A percentile compares a stretch with the other conserved stretches of the same genome.
Evolutionary conservation across 768 basidiomycete genomes (phyloP).

Genomic region (Xerocomellus dryophilus): DNA sequence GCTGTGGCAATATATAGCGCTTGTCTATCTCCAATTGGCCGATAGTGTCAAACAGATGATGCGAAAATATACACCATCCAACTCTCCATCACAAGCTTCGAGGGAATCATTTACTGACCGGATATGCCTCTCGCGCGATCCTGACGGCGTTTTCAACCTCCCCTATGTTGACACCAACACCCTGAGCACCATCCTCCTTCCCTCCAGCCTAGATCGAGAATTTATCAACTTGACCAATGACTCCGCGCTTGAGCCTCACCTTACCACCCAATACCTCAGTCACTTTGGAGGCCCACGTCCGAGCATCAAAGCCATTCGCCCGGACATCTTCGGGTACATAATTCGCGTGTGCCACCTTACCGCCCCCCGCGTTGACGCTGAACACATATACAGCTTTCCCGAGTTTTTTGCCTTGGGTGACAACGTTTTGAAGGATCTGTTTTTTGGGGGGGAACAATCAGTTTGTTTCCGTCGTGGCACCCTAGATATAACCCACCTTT

Average conservation of each 20-base stretch:
- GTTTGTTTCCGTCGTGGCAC: background rate
- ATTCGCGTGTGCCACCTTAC: constrained; percentile 87
- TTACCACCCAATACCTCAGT: constrained; percentile 85
- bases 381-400: constrained; percentile 87
- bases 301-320: constrained; percentile 71
- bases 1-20: background rate
- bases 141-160: constrained; percentile 66
- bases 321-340: constrained; percentile 64
- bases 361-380: constrained; percentile 63
- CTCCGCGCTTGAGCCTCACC: constrained; percentile 41
- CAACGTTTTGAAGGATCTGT: constrained; percentile 73
- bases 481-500: constrained; percentile 52
- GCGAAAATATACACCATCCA: background rate
- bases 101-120: constrained; percentile 14
- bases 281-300: constrained; percentile 82
- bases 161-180: constrained; percentile 67
- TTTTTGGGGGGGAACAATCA: background rate
- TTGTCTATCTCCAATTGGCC: background rate
- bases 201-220: constrained; percentile 72
- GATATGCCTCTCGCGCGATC: constrained; percentile 48
- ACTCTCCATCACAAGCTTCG: background rate
- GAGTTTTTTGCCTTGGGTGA: constrained; percentile 75
- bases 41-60: background rate
- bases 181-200: constrained; percentile 89
- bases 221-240: constrained; percentile 6